These are phyloP conservation scores for Saturnispora dispora DNA, from an alignment of 805 yeast species.

Conservation along the genomic window DNA sequence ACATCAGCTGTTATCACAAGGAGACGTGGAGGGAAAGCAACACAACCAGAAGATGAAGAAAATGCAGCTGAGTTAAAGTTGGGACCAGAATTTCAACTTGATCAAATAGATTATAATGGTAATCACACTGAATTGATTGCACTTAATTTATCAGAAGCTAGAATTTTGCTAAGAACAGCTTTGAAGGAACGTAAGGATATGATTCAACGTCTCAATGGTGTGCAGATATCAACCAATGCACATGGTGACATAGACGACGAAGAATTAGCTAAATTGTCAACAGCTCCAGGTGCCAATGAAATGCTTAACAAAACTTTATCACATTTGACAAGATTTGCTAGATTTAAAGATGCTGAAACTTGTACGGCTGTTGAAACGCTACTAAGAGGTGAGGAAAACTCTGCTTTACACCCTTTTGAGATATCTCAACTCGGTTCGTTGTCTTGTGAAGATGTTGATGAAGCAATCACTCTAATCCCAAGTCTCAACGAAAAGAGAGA, in stretches of 20 bases:
- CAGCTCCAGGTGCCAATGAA: conserved; percentile 73
- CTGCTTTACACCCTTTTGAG: conserved; percentile 88
- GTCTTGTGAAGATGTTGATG: conserved; percentile 93
- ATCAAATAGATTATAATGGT: conserved; percentile 76
- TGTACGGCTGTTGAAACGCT: conserved; percentile 89
- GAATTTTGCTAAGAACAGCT: conserved; percentile 85
- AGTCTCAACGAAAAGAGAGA: conserved; percentile 73
- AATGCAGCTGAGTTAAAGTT: conserved; percentile 80
- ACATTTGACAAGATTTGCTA: conserved; percentile 72
- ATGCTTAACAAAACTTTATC: conserved; percentile 88
- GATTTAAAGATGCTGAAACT: conserved; percentile 88
- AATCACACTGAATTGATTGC: conserved; percentile 70
- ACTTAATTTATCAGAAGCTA: conserved; percentile 79
- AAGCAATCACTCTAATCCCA: conserved; percentile 90
- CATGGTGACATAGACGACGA: conserved; percentile 35
- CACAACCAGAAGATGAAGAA: conserved; percentile 75
- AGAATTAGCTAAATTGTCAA: conserved; percentile 39
- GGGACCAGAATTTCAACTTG: conserved; percentile 86
- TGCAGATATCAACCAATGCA: conserved; percentile 23
- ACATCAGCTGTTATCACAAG: conserved; percentile 82
- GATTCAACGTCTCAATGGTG: conserved; percentile 31
- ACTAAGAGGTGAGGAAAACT: conserved; percentile 62
- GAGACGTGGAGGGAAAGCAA: conserved; percentile 57
- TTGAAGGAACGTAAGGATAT: conserved; percentile 61
- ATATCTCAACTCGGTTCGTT: conserved; percentile 79